Conservation (phyloP, 768 basidiomycete genomes). For the Tulasnella sp. region DNA sequence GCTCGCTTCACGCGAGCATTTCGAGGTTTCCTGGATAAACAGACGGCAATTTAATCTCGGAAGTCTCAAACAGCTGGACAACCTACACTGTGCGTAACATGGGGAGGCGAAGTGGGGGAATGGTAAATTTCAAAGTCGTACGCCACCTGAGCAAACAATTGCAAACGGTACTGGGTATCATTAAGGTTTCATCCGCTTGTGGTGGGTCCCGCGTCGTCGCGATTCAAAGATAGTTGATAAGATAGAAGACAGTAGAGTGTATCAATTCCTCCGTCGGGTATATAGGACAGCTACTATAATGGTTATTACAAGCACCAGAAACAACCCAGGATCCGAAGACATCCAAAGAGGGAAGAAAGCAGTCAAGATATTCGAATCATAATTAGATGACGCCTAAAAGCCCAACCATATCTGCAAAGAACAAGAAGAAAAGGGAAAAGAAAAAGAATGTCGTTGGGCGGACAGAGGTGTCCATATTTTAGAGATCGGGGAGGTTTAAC, state of each 20-base stretch:
- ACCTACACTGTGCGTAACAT: constrained; percentile 23
- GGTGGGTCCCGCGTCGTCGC: background rate
- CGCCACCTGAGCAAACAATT: background rate
- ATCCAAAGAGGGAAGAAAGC: constrained; percentile 5
- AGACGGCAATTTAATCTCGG: background rate
- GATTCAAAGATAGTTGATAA: background rate
- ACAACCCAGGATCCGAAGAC: constrained; percentile 11
- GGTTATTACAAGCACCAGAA: constrained; percentile 20
- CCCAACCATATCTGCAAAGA: constrained; percentile 13
- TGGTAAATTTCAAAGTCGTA: constrained; percentile 7
- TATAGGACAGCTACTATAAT: constrained; percentile 20
- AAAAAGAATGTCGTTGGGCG: constrained; percentile 4
- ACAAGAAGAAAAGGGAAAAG: background rate
- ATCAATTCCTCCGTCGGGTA: constrained; percentile 13
- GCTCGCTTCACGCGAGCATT: constrained; percentile 95
- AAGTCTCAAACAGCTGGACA: background rate
- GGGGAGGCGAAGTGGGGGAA: background rate
- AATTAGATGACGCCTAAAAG: constrained; percentile 16
- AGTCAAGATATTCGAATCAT: constrained; percentile 7
- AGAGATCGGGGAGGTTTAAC: background rate
- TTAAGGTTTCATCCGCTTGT: background rate
- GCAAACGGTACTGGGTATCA: no score
- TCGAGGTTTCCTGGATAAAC: constrained; percentile 74
- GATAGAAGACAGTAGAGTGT: background rate
- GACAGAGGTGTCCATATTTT: constrained; percentile 4